phyloP scores from a whole-genome alignment of 345 rosid genomes.

The Isatis tinctoria region DNA sequence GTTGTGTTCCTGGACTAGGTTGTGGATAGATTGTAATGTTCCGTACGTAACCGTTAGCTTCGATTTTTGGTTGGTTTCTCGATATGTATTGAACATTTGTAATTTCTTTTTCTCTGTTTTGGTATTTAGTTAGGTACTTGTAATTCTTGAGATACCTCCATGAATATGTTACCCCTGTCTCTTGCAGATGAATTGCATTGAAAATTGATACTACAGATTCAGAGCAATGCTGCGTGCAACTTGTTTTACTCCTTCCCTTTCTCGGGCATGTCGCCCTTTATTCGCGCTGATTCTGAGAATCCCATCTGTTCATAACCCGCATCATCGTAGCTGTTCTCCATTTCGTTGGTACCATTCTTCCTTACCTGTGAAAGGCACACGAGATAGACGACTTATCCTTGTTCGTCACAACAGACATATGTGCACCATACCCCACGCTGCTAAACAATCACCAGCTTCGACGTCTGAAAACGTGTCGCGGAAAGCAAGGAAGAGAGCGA shows the following conservation, averaged over 20 bases:
- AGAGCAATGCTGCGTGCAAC: slow-evolving; percentile 43
- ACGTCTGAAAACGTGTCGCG: slow-evolving; percentile 30
- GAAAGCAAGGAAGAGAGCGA: slow-evolving; percentile 50
- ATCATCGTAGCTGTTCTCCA: slow-evolving; percentile 7
- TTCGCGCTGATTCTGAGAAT: slow-evolving; percentile 30
- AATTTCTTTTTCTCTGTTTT: background rate
- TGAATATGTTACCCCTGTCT: background rate
- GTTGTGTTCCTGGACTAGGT: background rate
- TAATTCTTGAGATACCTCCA: background rate
- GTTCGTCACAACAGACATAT: slow-evolving; percentile 34
- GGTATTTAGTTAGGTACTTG: background rate
- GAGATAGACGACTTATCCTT: slow-evolving; percentile 17
- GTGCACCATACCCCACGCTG: slow-evolving; percentile 38
- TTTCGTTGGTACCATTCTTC: slow-evolving; percentile 22
- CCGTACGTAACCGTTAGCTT: background rate
- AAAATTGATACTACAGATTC: background rate
- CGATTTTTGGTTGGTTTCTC: background rate
- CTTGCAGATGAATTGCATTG: slow-evolving; percentile 22
- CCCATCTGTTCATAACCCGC: slow-evolving; percentile 28
- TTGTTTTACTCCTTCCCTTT: slow-evolving; percentile 36
- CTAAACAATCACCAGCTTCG: slow-evolving; percentile 33
- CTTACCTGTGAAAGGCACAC: slow-evolving; percentile 15
- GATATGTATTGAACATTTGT: background rate
- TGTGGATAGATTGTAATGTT: background rate
- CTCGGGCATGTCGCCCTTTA: slow-evolving; percentile 25